Evolutionary conservation across 495 filamentous ascomycete species (phyloP).

Genomic region (Lineolata rhizophorae): DNA sequence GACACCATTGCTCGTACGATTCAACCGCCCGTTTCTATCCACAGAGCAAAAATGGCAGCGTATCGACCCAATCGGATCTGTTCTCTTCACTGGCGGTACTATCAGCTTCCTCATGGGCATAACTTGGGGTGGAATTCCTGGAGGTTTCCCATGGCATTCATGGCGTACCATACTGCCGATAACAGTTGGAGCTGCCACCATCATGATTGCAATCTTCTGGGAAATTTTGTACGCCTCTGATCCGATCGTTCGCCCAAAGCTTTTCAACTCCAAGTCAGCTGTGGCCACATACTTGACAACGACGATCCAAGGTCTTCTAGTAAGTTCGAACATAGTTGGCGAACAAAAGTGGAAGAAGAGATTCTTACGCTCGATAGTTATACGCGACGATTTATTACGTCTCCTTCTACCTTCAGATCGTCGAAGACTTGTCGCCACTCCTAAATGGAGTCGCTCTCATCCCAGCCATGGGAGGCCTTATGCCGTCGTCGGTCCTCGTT

Average conservation of each 20-base stretch:
- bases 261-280: constrained; percentile 6
- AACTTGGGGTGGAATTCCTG: constrained; percentile 33
- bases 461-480: constrained; percentile 19
- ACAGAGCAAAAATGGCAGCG: constrained; percentile 11
- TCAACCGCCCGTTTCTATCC: background rate
- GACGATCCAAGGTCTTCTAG: constrained; percentile 6
- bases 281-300: constrained; percentile 7
- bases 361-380: constrained; percentile 10
- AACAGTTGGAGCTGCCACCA: constrained; percentile 23
- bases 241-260: constrained; percentile 23
- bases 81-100: constrained; percentile 27
- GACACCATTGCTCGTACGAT: constrained; percentile 10
- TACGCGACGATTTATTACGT: constrained; percentile 17
- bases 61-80: constrained; percentile 38
- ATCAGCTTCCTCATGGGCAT: constrained; percentile 29
- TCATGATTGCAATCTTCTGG: constrained; percentile 25
- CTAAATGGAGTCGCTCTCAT: constrained; percentile 10
- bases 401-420: constrained; percentile 7
- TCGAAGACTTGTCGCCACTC: constrained; percentile 2
- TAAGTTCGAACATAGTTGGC: constrained; percentile 11
- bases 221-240: constrained; percentile 23
- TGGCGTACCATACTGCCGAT: constrained; percentile 36
- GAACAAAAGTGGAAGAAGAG: too few relatives aligned
- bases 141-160: constrained; percentile 27
- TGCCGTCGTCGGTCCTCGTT: constrained; percentile 23